phyloP scores from a whole-genome alignment of 352 stramenopile species.

The Phytophthora capsici region DNA sequence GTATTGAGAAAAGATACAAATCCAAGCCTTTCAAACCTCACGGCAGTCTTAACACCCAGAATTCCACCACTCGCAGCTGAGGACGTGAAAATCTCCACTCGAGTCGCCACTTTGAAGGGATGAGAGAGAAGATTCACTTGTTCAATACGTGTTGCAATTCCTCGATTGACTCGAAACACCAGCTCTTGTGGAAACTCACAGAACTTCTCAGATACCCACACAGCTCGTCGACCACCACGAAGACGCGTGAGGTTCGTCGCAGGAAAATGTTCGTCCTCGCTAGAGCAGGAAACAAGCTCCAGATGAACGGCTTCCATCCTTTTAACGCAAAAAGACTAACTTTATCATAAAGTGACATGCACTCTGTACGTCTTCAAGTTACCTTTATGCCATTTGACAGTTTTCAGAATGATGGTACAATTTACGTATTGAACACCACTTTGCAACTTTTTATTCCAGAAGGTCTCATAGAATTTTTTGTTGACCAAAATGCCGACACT shows the following conservation, averaged over 20 bases:
- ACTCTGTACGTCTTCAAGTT: conserved; percentile 27
- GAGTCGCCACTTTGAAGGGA: conserved; percentile 49
- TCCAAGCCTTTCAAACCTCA: conserved; percentile 46
- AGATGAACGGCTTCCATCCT: conserved; percentile 17
- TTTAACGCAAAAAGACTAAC: neutral
- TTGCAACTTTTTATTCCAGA: conserved; percentile 20
- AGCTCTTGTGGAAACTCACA: conserved; percentile 69
- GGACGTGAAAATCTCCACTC: conserved; percentile 56
- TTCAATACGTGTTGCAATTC: conserved; percentile 15
- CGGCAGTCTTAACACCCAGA: conserved; percentile 12
- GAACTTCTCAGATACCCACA: conserved; percentile 64
- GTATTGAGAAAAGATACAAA: conserved; percentile 48
- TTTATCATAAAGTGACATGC: conserved; percentile 11
- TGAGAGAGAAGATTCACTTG: conserved; percentile 45
- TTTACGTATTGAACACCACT: conserved; percentile 26
- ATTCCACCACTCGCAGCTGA: neutral
- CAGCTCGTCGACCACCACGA: neutral
- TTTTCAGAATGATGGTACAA: conserved; percentile 21
- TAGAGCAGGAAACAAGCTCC: conserved; percentile 47
- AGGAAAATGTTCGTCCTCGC: conserved; percentile 37
- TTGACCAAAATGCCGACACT: conserved; percentile 57
- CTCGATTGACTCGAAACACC: conserved; percentile 53
- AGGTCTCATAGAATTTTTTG: conserved; percentile 8
- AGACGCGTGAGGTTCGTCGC: conserved; percentile 21
- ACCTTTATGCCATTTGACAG: conserved; percentile 11